A percentile compares a stretch with the other conserved stretches of the same genome.
These are phyloP conservation scores for Pharnaceum exiguum DNA, from an alignment of 148 eudicot genomes.

Conservation along the genomic window DNA sequence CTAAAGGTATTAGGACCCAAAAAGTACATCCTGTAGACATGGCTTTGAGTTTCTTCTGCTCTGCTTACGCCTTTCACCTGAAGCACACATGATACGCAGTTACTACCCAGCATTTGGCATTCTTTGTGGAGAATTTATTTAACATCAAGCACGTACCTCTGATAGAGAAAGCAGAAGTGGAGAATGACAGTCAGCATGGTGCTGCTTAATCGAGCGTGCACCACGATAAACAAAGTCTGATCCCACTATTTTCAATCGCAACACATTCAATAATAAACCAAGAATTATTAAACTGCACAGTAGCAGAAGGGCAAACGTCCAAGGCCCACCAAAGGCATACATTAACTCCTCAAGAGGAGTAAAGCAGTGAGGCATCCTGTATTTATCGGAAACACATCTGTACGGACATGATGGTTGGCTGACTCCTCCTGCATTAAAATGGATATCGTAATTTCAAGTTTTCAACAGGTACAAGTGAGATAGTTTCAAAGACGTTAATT, in stretches of 20 bases:
- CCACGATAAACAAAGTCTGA: slow-evolving; percentile 34
- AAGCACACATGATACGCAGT: not conserved
- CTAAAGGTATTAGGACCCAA: slow-evolving; percentile 87
- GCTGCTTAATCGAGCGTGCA: slow-evolving; percentile 42
- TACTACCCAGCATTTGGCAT: not conserved
- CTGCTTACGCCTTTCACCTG: slow-evolving; percentile 65
- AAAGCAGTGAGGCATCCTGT: slow-evolving; percentile 79
- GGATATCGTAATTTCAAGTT: not conserved
- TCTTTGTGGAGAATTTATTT: not conserved
- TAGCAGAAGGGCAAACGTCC: slow-evolving; percentile 56
- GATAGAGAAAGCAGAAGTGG: slow-evolving; percentile 80
- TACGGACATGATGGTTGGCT: slow-evolving; percentile 62
- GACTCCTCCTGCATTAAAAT: slow-evolving; percentile 56
- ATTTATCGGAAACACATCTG: slow-evolving; percentile 70
- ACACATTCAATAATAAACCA: slow-evolving; percentile 45
- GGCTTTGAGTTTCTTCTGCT: slow-evolving; percentile 76
- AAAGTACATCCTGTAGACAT: slow-evolving; percentile 80
- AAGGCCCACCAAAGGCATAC: slow-evolving; percentile 83
- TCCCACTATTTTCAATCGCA: slow-evolving; percentile 60
- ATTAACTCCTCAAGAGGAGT: slow-evolving; percentile 81
- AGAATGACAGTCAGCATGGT: slow-evolving; percentile 16
- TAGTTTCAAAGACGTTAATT: not conserved
- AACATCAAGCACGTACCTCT: slow-evolving; percentile 41
- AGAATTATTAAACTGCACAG: slow-evolving; percentile 38
- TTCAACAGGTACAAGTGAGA: not conserved